These are phyloP conservation scores for Diplodia sapinea DNA, from an alignment of 2,329 filamentous ascomycete species.

Conservation along the genomic window DNA sequence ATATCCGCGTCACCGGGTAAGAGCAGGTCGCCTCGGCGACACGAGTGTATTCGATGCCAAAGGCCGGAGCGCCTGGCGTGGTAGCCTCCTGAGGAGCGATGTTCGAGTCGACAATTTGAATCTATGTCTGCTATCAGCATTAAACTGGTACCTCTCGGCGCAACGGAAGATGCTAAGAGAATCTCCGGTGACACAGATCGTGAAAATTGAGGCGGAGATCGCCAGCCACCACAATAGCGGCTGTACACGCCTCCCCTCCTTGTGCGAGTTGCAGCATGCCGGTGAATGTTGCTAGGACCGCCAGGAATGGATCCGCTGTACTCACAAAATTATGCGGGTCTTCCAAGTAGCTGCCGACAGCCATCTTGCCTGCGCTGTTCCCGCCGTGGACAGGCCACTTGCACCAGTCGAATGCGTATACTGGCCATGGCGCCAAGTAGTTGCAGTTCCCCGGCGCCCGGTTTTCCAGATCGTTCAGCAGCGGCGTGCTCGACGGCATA, in stretches of 20 bases:
- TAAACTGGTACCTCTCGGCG: neutral
- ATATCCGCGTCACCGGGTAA: slow-evolving; percentile 90
- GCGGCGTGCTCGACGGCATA: slow-evolving; percentile 62
- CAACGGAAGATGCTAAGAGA: neutral
- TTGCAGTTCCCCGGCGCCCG: slow-evolving; percentile 79
- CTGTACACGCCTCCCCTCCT: neutral
- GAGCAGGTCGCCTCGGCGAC: slow-evolving; percentile 96
- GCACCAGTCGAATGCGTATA: slow-evolving; percentile 99
- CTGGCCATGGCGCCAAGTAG: slow-evolving; percentile 90
- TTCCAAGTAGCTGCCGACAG: slow-evolving; percentile 93
- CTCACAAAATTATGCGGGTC: slow-evolving; percentile 97
- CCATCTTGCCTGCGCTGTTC: slow-evolving; percentile 84
- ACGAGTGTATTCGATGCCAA: slow-evolving; percentile 86
- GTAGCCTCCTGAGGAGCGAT: slow-evolving; percentile 72
- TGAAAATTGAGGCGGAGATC: neutral
- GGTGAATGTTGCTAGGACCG: neutral
- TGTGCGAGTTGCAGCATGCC: neutral
- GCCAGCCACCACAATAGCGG: neutral
- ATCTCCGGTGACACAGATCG: neutral
- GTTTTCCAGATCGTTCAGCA: slow-evolving; percentile 69
- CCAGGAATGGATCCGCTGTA: slow-evolving; percentile 31
- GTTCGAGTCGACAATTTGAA: slow-evolving; percentile 94
- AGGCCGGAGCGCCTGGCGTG: slow-evolving; percentile 71
- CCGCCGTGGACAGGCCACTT: slow-evolving; percentile 83
- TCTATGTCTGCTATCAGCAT: slow-evolving; percentile 58